Evolutionary conservation across 495 filamentous ascomycete genomes (phyloP).

Genomic region (Penicillium simplicissimum): DNA sequence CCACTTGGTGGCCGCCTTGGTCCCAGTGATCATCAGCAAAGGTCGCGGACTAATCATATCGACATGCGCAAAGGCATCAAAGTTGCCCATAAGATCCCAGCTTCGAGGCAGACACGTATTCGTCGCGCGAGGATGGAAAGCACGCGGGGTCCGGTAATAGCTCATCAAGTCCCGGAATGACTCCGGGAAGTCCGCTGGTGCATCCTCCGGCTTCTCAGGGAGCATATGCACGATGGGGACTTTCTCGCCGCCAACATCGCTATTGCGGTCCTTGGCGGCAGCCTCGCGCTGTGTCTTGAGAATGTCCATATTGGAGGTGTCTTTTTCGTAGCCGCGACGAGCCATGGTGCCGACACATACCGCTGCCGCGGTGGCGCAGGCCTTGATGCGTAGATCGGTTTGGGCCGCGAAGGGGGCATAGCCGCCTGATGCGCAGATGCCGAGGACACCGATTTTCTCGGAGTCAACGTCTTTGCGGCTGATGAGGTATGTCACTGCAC

Average conservation of each 20-base stretch:
- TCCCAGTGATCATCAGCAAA: slow-evolving; percentile 42
- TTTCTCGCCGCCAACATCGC: slow-evolving; percentile 14
- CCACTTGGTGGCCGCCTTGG: slow-evolving; percentile 29
- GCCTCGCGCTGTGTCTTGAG: slow-evolving; percentile 16
- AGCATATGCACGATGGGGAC: slow-evolving; percentile 16
- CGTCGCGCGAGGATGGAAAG: slow-evolving; percentile 19
- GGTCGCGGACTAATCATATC: slow-evolving; percentile 34
- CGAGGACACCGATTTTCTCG: slow-evolving; percentile 38
- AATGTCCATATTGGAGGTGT: slow-evolving; percentile 15
- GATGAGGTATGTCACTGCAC: slow-evolving; percentile 38
- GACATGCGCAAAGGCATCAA: slow-evolving; percentile 31
- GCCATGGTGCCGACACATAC: slow-evolving; percentile 33
- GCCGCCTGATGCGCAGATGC: slow-evolving; percentile 43
- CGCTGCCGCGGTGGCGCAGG: slow-evolving; percentile 35
- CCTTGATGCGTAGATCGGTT: slow-evolving; percentile 41
- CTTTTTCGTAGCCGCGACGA: slow-evolving; percentile 23
- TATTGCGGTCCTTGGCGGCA: slow-evolving; percentile 22
- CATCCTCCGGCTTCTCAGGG: slow-evolving; percentile 15
- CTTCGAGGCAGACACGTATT: slow-evolving; percentile 19
- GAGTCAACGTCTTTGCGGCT: slow-evolving; percentile 30
- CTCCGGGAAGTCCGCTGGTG: slow-evolving; percentile 10
- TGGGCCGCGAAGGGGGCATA: slow-evolving; percentile 38
- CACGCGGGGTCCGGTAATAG: slow-evolving; percentile 30
- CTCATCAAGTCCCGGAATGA: slow-evolving; percentile 20
- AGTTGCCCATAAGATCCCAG: slow-evolving; percentile 36